Conservation (phyloP, 371 early-diverging fungal species). For the Umbelopsis sp. region DNA sequence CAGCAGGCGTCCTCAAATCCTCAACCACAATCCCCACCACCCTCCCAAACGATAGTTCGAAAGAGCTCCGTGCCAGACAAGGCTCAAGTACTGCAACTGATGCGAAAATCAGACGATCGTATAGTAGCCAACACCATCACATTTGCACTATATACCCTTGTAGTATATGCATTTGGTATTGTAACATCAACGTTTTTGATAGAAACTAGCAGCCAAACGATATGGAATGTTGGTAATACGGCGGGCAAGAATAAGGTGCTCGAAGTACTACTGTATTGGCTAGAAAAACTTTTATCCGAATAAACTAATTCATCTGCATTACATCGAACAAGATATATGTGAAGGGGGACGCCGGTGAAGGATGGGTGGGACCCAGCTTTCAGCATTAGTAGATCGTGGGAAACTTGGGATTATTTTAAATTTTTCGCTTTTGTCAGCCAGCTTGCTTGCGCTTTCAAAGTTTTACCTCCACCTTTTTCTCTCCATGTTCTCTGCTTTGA, state of each 20-base stretch:
- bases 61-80: conserved; percentile 8
- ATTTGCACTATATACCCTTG: conserved; percentile 56
- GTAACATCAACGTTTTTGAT: conserved; percentile 57
- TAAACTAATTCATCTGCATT: conserved; percentile 1
- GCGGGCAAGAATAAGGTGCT: conserved; percentile 40
- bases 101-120: conserved; percentile 36
- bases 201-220: conserved; percentile 36
- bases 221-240: conserved; percentile 27
- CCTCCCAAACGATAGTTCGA: conserved; percentile 9
- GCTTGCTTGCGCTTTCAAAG: neutral
- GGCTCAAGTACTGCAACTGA: conserved; percentile 10
- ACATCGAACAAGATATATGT: neutral
- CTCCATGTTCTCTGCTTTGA: conserved; percentile 13
- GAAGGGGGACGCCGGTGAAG: too few species aligned
- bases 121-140: conserved; percentile 55
- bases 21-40: too few species aligned
- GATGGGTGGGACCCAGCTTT: too few species aligned
- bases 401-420: neutral
- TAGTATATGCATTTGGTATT: conserved; percentile 60
- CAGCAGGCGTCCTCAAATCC: neutral
- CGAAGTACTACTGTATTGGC: conserved; percentile 52
- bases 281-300: conserved; percentile 51
- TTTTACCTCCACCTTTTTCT: neutral
- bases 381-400: neutral
- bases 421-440: neutral